Evolutionary conservation across 805 yeast species (phyloP), one percentile per base, ranked within the genome.

Genomic region (Wickerhamiella kurtzmanii): DNA sequence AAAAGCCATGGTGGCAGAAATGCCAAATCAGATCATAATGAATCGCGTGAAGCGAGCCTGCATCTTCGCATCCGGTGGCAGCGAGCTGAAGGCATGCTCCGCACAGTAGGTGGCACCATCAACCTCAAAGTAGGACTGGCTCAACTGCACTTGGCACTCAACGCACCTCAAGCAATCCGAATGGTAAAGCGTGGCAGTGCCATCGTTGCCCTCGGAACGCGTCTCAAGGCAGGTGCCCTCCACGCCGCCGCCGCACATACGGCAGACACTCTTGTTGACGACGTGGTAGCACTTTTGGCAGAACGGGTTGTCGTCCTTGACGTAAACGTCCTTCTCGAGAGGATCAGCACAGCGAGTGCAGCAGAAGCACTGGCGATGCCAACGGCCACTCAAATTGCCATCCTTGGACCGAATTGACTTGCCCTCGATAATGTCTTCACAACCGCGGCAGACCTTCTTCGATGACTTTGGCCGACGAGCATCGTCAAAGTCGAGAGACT

Each of bases 151-250:
- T 4, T 53, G 46, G 65, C 97, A 88, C 37, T 69, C 66, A 42
- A 65, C 60, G 64, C 97, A 89, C 44, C 64, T 68, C 55, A 88
- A 70, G 62, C 97, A 89, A 19, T 69, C 62, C 4, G 73, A 64
- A 60, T 89, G 97, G 70, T 84, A 88, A 48, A 86, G 73, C 54
- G 80, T 81, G 39, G 68, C 64, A 32, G 75, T 62, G 56, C 80
- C 87, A 25, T 42, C 57, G 15, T 36, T 48, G 28, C 48, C 40
- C n/a, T 49, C 50, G 13, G 47, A 37, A 5, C 55, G 41, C 0
- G 65, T 82, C 57, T 85, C 95, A 38, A 89, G 71, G 62, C 97
- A 89, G 60, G 77, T 77, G 3, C 97, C 97, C 61, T 89, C 96
- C 43, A 92, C 84, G 25, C 94, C 95, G 3, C 56, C 55, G 11